These are phyloP conservation scores for Phycomyces nitens DNA, from an alignment of 192 early-diverging fungal genomes.

Conservation along the genomic window DNA sequence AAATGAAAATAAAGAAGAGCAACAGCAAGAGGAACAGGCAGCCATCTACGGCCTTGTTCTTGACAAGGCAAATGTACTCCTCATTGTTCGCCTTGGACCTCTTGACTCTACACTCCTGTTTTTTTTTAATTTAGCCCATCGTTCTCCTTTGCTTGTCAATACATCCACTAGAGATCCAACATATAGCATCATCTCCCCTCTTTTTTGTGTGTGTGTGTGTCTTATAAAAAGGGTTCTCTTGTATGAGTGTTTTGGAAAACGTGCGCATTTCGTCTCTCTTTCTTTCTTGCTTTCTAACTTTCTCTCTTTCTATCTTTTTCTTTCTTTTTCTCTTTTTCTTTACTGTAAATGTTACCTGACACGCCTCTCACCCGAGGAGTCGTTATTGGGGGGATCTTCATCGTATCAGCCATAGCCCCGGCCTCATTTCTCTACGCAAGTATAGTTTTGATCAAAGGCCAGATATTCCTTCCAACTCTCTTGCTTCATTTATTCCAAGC, in stretches of 20 bases:
- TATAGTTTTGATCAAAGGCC: slow-evolving; percentile 2
- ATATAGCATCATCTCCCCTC: not conserved
- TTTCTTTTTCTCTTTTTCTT: too few relatives aligned
- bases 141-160: slow-evolving; percentile 1
- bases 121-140: not conserved
- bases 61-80: slow-evolving; percentile 1
- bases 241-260: not conserved
- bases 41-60: not conserved
- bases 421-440: not conserved
- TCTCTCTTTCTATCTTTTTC: too few relatives aligned
- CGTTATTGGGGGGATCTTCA: not conserved
- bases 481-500: not conserved
- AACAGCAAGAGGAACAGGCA: not conserved
- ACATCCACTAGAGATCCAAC: not conserved
- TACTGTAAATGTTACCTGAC: not conserved
- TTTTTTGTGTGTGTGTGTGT: not conserved
- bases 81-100: slow-evolving; percentile 1
- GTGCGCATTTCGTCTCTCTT: too few relatives aligned
- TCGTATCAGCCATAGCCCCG: not conserved
- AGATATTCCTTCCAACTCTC: slow-evolving; percentile 1
- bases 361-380: not conserved
- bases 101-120: slow-evolving; percentile 1
- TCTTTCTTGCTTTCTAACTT: too few relatives aligned
- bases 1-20: not conserved
- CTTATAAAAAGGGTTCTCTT: not conserved